Base-by-base conservation (phyloP, 306 rosid genomes). In the Rubus idaeus region DNA sequence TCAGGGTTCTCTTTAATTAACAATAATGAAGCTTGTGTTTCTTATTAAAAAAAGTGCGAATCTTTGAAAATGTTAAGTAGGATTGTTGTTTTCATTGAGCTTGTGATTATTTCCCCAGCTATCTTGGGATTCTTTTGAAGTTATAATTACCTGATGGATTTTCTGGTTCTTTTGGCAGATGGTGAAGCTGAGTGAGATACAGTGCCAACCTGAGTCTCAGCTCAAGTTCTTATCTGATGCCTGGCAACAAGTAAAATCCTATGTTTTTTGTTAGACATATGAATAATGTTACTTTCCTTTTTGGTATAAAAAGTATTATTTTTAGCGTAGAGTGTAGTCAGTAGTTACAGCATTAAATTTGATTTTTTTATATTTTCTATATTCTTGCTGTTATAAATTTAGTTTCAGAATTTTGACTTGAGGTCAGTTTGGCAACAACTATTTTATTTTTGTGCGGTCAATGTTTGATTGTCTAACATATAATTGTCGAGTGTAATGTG, bases 151-250 rank as follows among this genome's bases (percentile, higher is more conserved):
- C 9, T 71, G 35, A 52, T 52, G 14, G 6, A 51, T 10, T 2
- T 40, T 30, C 12, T 52, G 62, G 21, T 35, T 39, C 8, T 40
- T 5, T 23, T 21, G 9, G 10, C 20, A 73, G 67, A 56, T 83
- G 63, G 87, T 72, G 72, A 76, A 40, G 40, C 67, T 90, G 13
- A 68, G 89, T 56, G 61, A 56, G 47, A 50, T n/a, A 20, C 88
- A 83, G 10, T 61, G 76, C 51, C 75, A 78, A 61, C 67, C 74
- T 2, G 83, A 77, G 70, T 46, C 73, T 51, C 71, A 82, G 63
- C 74, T 87, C 41, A 70, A 79, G 75, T 84, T 85, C 74, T 40
- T 89, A 53, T 52, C 76, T 3, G 83, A 77, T 37, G 91, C 86
- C 0, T 87, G 87, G 90, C 58, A 60, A 68, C 89, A 86, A 73